These are phyloP conservation scores for Pisolithus sp. DNA, from an alignment of 768 basidiomycete species.

Conservation along the genomic window DNA sequence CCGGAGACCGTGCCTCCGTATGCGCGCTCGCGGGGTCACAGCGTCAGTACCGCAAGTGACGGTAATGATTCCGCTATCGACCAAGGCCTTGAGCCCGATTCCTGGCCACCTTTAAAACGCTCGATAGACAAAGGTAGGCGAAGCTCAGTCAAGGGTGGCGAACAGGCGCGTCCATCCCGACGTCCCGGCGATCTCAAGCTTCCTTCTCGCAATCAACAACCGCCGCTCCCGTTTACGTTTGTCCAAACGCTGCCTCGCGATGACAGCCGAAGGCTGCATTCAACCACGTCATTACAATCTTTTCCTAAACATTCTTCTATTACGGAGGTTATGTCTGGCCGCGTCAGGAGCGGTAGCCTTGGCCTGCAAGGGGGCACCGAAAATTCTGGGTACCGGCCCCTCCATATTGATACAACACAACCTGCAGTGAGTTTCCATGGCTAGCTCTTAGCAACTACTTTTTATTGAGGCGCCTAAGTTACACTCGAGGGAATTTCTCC, in stretches of 20 bases:
- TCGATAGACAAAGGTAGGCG: slow-evolving; percentile 39
- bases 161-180: slow-evolving; percentile 34
- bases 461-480: slow-evolving; percentile 14
- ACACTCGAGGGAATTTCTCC: slow-evolving; percentile 37
- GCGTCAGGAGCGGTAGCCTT: slow-evolving; percentile 57
- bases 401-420: slow-evolving; percentile 14
- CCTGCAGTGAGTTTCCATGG: slow-evolving; percentile 18
- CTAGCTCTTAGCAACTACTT: neutral
- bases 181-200: slow-evolving; percentile 59
- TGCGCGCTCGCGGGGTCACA: slow-evolving; percentile 49
- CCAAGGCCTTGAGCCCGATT: slow-evolving; percentile 50
- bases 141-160: slow-evolving; percentile 43
- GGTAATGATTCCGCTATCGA: slow-evolving; percentile 32
- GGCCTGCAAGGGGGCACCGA: slow-evolving; percentile 35
- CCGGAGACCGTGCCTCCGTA: slow-evolving; percentile 27
- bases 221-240: slow-evolving; percentile 31
- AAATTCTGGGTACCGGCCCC: slow-evolving; percentile 8
- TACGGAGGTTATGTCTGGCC: slow-evolving; percentile 34
- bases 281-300: slow-evolving; percentile 34
- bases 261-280: slow-evolving; percentile 33
- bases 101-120: slow-evolving; percentile 38
- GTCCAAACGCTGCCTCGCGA: slow-evolving; percentile 34
- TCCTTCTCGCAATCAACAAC: slow-evolving; percentile 45
- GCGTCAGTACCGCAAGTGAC: slow-evolving; percentile 44
- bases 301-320: slow-evolving; percentile 27